Base-by-base conservation (phyloP, 2,329 filamentous ascomycete species). In the Aureobasidium uvarum region DNA sequence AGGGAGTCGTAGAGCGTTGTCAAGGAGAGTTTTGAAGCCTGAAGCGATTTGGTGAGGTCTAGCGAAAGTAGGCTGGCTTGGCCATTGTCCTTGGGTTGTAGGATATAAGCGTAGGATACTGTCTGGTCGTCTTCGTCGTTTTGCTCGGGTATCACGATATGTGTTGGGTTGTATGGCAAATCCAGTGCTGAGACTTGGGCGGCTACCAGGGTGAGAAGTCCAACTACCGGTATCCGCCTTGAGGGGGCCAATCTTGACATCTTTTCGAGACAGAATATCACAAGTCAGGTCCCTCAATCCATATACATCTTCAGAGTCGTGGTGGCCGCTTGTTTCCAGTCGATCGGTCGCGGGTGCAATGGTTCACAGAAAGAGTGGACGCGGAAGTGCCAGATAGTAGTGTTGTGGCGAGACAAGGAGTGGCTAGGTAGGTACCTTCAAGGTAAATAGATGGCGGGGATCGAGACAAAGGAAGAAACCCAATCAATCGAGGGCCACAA, bases 151-250 rank as follows among this genome's bases (percentile, higher is more conserved):
- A 86, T 81, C 66, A 94, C 83, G 62, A 96, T 83, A 36, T 85
- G 86, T 0, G 92, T 92, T 2, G 91, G 89, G 64, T 88, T 87
- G 79, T 96, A 96, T 31, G 91, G 92, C 62, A 92, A 82, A 56
- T 79, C 75, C 46, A 55, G 77, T 62, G 71, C 67, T 33, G 66
- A 67, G 20, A 28, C 50, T 58, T 23, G 25, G 10, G 55, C 51
- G 18, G 64, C 48, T 11, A 48, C 33, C 20, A 66, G 60, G 11
- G 59, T 28, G 16, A 68, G 36, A 45, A 66, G n/a, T 45, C 65
- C 58, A 8, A 63, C n/a, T 36, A 23, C 43, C 3, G 43, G 43
- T 46, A 55, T 23, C 13, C 50, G 50, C 31, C 56, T 63, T 41
- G 65, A 23, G n/a, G 41, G 11, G n/a, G 56, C 39, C n/a, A 38